These are phyloP conservation scores for Kwoniella botswanensis DNA, from an alignment of 768 basidiomycete genomes.

Conservation along the genomic window DNA sequence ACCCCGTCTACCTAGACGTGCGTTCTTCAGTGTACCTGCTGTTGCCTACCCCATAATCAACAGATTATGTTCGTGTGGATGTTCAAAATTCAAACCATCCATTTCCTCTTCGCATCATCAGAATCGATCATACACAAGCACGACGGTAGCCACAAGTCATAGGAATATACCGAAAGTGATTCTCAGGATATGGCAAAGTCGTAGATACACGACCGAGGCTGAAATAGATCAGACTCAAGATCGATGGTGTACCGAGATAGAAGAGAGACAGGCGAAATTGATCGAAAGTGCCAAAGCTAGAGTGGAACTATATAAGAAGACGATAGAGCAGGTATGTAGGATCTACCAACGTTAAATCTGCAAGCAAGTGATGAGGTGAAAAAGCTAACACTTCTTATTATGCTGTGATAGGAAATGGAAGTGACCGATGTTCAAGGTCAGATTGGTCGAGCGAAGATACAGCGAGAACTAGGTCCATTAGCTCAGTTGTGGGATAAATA, in stretches of 20 bases:
- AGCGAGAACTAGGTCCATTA: constrained; percentile 75
- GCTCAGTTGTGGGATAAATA: constrained; percentile 72
- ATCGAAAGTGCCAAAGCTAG: constrained; percentile 20
- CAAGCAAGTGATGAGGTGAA: neutral
- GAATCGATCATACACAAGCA: neutral
- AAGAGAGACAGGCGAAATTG: constrained; percentile 27
- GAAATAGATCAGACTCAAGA: neutral
- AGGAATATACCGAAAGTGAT: no score
- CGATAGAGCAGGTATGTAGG: constrained; percentile 16
- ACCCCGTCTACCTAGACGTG: neutral
- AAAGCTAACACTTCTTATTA: neutral
- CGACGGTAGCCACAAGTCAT: no score
- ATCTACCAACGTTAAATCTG: neutral
- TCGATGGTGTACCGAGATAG: constrained; percentile 25
- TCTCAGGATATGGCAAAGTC: no score
- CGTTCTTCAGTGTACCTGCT: neutral
- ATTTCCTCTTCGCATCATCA: constrained; percentile 5
- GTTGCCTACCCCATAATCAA: neutral
- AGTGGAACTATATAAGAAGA: constrained; percentile 18
- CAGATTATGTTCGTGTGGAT: constrained; percentile 16
- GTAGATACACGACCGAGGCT: neutral
- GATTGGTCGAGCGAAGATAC: constrained; percentile 66
- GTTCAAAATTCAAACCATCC: constrained; percentile 19
- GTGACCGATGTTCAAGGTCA: constrained; percentile 60
- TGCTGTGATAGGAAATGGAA: constrained; percentile 14